These are phyloP conservation scores for Citrus cavaleriei DNA, from an alignment of 345 rosid genomes.

Conservation along the genomic window DNA sequence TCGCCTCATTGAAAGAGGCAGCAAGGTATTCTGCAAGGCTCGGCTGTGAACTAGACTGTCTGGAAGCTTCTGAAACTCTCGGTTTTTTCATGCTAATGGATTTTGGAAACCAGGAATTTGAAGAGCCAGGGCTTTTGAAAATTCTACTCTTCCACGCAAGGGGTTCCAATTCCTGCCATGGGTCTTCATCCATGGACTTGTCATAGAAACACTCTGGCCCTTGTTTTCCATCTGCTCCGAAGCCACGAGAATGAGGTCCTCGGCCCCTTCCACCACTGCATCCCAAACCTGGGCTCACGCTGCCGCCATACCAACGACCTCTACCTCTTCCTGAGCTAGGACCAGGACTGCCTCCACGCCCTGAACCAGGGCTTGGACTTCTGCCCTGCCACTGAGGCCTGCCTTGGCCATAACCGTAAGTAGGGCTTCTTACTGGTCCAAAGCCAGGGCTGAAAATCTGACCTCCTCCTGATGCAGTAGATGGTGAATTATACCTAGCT, in stretches of 20 bases:
- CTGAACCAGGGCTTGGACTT: conserved; percentile 19
- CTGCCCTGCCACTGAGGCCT: conserved; percentile 35
- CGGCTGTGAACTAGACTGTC: conserved; percentile 36
- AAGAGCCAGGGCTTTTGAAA: conserved; percentile 23
- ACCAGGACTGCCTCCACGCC: conserved; percentile 32
- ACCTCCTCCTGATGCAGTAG: conserved; percentile 23
- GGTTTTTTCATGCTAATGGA: conserved; percentile 47
- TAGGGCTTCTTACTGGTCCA: conserved; percentile 27
- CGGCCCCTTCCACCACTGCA: conserved; percentile 45
- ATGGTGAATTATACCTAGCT: conserved; percentile 22
- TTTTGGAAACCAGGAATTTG: conserved; percentile 63
- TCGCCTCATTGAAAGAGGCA: conserved; percentile 63
- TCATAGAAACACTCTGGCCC: conserved; percentile 49
- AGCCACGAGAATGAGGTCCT: conserved; percentile 26
- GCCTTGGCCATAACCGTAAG: conserved; percentile 35
- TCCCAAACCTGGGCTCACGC: conserved; percentile 30
- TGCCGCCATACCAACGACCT: conserved; percentile 32
- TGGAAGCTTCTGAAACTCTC: conserved; percentile 40
- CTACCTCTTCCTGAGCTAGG: conserved; percentile 44
- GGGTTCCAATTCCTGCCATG: conserved; percentile 68
- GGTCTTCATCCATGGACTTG: conserved; percentile 78
- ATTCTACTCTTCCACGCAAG: conserved; percentile 47
- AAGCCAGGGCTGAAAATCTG: conserved; percentile 16
- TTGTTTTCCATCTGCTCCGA: conserved; percentile 15
- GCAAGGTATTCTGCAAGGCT: conserved; percentile 91